Conservation (phyloP, 176 grass and related monocot genomes). For the Triticum urartu region DNA sequence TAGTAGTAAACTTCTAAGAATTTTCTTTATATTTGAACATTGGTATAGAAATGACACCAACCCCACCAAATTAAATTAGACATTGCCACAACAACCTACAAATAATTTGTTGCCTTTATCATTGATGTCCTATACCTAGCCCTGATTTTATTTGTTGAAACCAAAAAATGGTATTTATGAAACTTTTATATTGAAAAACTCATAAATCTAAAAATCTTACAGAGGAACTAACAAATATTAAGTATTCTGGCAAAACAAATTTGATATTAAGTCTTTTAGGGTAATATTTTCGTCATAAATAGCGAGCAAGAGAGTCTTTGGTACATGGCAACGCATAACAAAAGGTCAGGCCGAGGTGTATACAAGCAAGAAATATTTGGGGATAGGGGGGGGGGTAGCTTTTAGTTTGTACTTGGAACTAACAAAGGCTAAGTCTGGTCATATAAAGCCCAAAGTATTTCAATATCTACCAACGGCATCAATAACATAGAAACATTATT, state of each 20-base stretch:
- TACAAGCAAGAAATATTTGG: too few species aligned
- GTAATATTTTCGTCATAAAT: neutral
- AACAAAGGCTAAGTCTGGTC: too few species aligned
- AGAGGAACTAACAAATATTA: neutral
- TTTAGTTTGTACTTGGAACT: too few species aligned
- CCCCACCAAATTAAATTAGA: too few species aligned
- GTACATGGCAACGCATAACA: neutral
- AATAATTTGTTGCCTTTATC: too few species aligned
- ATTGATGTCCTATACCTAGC: too few species aligned
- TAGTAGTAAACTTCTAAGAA: neutral
- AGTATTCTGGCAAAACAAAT: neutral
- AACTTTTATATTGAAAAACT: neutral
- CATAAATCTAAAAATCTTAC: neutral
- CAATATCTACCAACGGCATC: neutral
- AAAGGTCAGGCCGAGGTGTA: too few species aligned
- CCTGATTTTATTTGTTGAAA: too few species aligned
- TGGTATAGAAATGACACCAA: too few species aligned
- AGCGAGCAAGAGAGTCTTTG: neutral
- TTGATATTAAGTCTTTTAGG: neutral
- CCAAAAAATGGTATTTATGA: neutral
- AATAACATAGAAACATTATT: neutral
- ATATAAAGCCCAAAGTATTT: neutral
- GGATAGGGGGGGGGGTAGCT: too few species aligned
- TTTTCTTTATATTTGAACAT: too few species aligned
- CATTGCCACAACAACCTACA: too few species aligned